Evolutionary conservation across 768 basidiomycete species (phyloP), one percentile per base, ranked within the genome.

Genomic region (Trametes cubensis): DNA sequence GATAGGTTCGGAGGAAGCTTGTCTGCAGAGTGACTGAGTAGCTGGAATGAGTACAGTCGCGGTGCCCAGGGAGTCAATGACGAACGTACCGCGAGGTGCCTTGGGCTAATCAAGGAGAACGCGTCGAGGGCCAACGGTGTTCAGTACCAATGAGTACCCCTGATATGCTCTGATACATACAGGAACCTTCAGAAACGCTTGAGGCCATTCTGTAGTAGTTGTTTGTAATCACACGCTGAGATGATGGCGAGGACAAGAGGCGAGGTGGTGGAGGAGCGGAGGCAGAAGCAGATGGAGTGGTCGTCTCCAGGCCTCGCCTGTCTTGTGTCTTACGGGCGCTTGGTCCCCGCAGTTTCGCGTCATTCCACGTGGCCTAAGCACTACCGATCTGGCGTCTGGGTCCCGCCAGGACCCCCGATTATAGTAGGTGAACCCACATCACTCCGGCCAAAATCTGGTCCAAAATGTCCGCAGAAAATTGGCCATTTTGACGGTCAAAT

Each of bases 1-100:
- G 70, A 63, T 3, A 69, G 61, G 3, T 45, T 18, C 11, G 69
- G 60, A 1, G 70, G 67, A n/a, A 70, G 48, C 3, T 62, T 20
- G n/a, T 66, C 63, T 3, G n/a, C 18, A 10, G 38, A 41, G 15
- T 52, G 38, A 3, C 63, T 64, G 21, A 13, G n/a, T 2, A 20
- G 23, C 6, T 3, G 15, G 6, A 0, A 20, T 57, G 8, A 44
- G 30, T 20, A 23, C 5, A n/a, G 21, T 25, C 21, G 11, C 45
- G 26, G 14, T 15, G 14, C 21, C 4, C 2, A 15, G 23, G 21
- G 30, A 6, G 7, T 1, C 7, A 8, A n/a, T 3, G 25, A n/a
- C 10, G 17, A 25, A 59, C 62, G 28, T 10, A 63, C 63, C 55
- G 47, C 6, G 58, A 60, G 18, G 48, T 34, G 17, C 45, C 10